These are phyloP conservation scores for Starmerella stigmatis DNA, from an alignment of 805 yeast genomes.

Conservation along the genomic window DNA sequence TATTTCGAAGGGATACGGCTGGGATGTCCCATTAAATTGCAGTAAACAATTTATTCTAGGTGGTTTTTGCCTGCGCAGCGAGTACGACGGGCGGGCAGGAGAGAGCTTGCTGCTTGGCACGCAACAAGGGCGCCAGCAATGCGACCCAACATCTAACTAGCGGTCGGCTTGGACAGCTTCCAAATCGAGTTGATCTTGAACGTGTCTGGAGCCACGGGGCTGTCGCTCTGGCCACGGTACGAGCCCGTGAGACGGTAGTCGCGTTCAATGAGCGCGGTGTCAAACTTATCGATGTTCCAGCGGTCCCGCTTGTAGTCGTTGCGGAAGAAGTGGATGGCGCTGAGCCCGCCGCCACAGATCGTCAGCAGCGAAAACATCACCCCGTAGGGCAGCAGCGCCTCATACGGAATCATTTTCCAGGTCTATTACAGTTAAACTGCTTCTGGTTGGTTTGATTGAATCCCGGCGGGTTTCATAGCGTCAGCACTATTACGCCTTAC, in stretches of 20 bases:
- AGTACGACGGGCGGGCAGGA: too few species aligned
- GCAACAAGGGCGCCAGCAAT: too few species aligned
- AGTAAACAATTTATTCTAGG: too few species aligned
- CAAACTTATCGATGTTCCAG: conserved; percentile 45
- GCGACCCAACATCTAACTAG: conserved; percentile 5
- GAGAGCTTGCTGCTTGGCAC: too few species aligned
- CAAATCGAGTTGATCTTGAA: conserved; percentile 60
- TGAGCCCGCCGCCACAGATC: conserved; percentile 45
- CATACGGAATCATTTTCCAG: conserved; percentile 50
- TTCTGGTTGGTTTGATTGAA: background rate
- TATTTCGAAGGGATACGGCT: too few species aligned
- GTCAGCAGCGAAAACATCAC: conserved; percentile 44
- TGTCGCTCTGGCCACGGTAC: conserved; percentile 55
- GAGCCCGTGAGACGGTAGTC: conserved; percentile 70
- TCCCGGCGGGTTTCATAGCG: too few species aligned
- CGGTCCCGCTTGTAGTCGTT: conserved; percentile 47
- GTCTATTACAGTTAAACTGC: background rate
- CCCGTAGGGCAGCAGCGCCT: conserved; percentile 54
- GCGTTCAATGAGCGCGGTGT: conserved; percentile 48
- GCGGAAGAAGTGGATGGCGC: conserved; percentile 35
- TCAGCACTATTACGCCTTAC: conserved; percentile 1
- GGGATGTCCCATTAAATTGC: too few species aligned
- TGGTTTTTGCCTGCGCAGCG: too few species aligned
- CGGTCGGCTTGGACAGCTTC: conserved; percentile 27
- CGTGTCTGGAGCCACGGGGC: conserved; percentile 60